Evolutionary conservation across 768 basidiomycete genomes (phyloP).

Genomic region (Brasilioporus rufonigricans): DNA sequence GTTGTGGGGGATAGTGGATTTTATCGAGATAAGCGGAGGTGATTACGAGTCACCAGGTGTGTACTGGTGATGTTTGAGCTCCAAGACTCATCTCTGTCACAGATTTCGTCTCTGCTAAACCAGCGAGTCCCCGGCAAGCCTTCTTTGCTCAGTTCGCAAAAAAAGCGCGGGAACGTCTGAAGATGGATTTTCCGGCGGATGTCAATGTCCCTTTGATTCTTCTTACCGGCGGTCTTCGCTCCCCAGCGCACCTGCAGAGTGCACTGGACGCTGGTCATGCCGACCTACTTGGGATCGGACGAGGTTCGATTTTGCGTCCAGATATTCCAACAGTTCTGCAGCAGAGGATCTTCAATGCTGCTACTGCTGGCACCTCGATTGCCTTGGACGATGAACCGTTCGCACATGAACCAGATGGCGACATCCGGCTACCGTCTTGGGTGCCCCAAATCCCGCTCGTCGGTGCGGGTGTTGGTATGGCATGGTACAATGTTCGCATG

Average conservation of each 20-base stretch:
- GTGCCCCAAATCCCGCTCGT: slow-evolving; percentile 54
- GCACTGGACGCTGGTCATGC: slow-evolving; percentile 58
- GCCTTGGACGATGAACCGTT: slow-evolving; percentile 34
- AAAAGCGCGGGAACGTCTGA: slow-evolving; percentile 47
- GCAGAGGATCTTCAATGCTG: slow-evolving; percentile 3
- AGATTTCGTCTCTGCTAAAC: slow-evolving; percentile 44
- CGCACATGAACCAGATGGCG: slow-evolving; percentile 36
- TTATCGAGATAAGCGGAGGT: slow-evolving; percentile 87
- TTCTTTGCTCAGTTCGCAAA: slow-evolving; percentile 71
- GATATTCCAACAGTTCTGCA: slow-evolving; percentile 48
- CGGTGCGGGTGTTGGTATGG: slow-evolving; percentile 59
- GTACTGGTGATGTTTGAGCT: slow-evolving; percentile 3
- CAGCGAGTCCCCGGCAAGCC: slow-evolving; percentile 52
- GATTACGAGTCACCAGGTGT: slow-evolving; percentile 78
- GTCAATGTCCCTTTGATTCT: slow-evolving; percentile 56
- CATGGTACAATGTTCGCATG: slow-evolving; percentile 69
- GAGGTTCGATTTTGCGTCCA: slow-evolving; percentile 63
- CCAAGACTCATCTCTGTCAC: neutral
- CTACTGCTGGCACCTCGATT: slow-evolving; percentile 12
- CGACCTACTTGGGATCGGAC: slow-evolving; percentile 75
- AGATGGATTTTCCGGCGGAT: slow-evolving; percentile 26
- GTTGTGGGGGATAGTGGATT: slow-evolving; percentile 66
- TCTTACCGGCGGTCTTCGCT: slow-evolving; percentile 77
- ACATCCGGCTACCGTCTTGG: slow-evolving; percentile 17
- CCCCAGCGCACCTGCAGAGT: slow-evolving; percentile 50